These are phyloP conservation scores for Ascochyta clinopodiicola DNA, from an alignment of 2,329 filamentous ascomycete genomes.

Conservation along the genomic window DNA sequence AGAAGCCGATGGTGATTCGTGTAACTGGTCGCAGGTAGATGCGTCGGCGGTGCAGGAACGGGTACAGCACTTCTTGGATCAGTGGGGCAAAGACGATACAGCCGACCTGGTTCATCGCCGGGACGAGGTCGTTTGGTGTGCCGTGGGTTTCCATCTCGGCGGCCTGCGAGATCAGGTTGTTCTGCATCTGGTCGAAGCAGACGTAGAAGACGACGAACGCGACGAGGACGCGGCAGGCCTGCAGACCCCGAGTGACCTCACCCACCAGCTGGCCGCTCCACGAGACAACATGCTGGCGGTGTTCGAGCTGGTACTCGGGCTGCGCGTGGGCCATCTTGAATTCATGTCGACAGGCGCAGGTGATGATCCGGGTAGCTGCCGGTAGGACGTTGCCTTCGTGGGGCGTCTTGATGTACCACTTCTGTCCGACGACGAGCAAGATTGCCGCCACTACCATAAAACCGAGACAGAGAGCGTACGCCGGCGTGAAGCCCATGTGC, in stretches of 20 bases:
- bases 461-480: slow-evolving; percentile 66
- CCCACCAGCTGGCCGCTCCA: slow-evolving; percentile 37
- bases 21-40: slow-evolving; percentile 40
- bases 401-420: slow-evolving; percentile 28
- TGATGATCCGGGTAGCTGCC: slow-evolving; percentile 33
- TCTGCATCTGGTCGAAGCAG: slow-evolving; percentile 50
- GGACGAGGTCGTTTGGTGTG: slow-evolving; percentile 47
- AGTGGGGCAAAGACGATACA: slow-evolving; percentile 44
- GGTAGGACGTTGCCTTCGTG: slow-evolving; percentile 34
- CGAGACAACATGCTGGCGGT: slow-evolving; percentile 27
- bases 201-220: slow-evolving; percentile 46
- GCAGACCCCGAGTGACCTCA: slow-evolving; percentile 39
- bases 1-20: slow-evolving; percentile 42
- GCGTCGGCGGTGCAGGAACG: slow-evolving; percentile 33
- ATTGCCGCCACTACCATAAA: slow-evolving; percentile 69
- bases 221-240: slow-evolving; percentile 43
- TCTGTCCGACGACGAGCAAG: slow-evolving; percentile 53
- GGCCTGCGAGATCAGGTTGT: slow-evolving; percentile 48
- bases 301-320: slow-evolving; percentile 33
- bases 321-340: slow-evolving; percentile 37
- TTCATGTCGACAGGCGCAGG: slow-evolving; percentile 34
- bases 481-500: slow-evolving; percentile 70
- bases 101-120: slow-evolving; percentile 39
- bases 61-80: slow-evolving; percentile 39
- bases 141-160: slow-evolving; percentile 42